Conservation (phyloP, 345 rosid genomes). For the Trapa bicornis region DNA sequence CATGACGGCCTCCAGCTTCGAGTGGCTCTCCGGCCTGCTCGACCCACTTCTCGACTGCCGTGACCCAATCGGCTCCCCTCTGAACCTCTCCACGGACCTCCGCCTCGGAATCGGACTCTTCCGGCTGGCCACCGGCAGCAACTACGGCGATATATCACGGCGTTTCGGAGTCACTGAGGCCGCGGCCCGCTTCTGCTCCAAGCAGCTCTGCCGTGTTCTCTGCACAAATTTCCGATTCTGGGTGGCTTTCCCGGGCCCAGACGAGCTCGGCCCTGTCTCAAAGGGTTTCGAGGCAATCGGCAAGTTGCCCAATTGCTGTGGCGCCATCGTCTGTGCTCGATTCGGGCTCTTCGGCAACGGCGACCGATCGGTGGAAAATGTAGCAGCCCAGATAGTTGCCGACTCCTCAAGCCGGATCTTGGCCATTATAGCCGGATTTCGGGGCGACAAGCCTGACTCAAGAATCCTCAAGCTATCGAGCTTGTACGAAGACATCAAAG, state of each 20-base stretch:
- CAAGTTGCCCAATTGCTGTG: conserved; percentile 56
- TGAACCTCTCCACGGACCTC: conserved; percentile 47
- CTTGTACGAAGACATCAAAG: conserved; percentile 36
- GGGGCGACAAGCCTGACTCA: conserved; percentile 30
- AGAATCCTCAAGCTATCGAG: conserved; percentile 34
- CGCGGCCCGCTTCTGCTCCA: conserved; percentile 46
- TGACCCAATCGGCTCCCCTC: conserved; percentile 42
- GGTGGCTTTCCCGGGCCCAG: conserved; percentile 41
- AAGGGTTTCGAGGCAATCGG: conserved; percentile 28
- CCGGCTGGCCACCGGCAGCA: conserved; percentile 41
- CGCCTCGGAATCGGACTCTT: conserved; percentile 51
- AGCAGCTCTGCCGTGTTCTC: conserved; percentile 51
- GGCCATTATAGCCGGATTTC: conserved; percentile 43
- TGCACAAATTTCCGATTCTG: conserved; percentile 68
- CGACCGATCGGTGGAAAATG: conserved; percentile 9
- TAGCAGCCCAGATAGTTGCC: conserved; percentile 48
- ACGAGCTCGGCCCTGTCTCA: conserved; percentile 36
- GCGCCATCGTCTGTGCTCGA: conserved; percentile 40
- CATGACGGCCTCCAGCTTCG: conserved; percentile 47
- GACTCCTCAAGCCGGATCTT: conserved; percentile 47
- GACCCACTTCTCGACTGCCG: conserved; percentile 65
- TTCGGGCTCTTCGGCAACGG: conserved; percentile 20
- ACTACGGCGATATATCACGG: conserved; percentile 31
- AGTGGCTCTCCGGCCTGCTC: conserved; percentile 57
- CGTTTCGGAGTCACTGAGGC: conserved; percentile 49